Conservation (phyloP, 306 rosid species). For the Vigna trinervia region DNA sequence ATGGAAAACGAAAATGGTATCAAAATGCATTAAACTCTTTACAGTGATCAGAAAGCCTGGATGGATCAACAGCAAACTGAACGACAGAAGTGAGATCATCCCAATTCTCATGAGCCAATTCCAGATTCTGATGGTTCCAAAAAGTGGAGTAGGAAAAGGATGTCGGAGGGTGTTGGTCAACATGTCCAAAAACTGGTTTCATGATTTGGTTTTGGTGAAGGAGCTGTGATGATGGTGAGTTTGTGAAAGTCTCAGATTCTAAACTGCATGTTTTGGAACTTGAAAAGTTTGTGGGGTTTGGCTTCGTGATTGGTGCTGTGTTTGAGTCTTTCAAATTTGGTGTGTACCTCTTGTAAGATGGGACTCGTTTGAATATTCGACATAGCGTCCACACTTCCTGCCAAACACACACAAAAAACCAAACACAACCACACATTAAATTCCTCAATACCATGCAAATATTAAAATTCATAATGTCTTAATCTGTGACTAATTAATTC, state of each 20-base stretch:
- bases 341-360: slow-evolving; percentile 63
- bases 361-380: slow-evolving; percentile 77
- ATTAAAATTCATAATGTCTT: background rate
- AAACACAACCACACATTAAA: background rate
- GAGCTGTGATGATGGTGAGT: slow-evolving; percentile 41
- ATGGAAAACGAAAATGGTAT: background rate
- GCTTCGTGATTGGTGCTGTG: background rate
- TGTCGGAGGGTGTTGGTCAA: slow-evolving; percentile 45
- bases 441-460: too few relatives aligned
- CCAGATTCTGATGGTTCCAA: slow-evolving; percentile 51
- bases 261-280: slow-evolving; percentile 67
- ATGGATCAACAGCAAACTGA: slow-evolving; percentile 62
- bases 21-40: slow-evolving; percentile 28
- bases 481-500: background rate
- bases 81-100: slow-evolving; percentile 76
- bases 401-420: background rate
- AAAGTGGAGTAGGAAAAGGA: slow-evolving; percentile 45
- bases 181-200: slow-evolving; percentile 32
- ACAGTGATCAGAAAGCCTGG: slow-evolving; percentile 52
- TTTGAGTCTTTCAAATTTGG: slow-evolving; percentile 50
- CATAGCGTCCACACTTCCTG: slow-evolving; percentile 98
- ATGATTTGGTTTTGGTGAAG: slow-evolving; percentile 49
- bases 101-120: slow-evolving; percentile 64
- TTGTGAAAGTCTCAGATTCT: slow-evolving; percentile 59
- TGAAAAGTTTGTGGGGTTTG: slow-evolving; percentile 45